Base-by-base conservation (phyloP, 2,329 filamentous ascomycete genomes). In the Scytalidium lignicola region DNA sequence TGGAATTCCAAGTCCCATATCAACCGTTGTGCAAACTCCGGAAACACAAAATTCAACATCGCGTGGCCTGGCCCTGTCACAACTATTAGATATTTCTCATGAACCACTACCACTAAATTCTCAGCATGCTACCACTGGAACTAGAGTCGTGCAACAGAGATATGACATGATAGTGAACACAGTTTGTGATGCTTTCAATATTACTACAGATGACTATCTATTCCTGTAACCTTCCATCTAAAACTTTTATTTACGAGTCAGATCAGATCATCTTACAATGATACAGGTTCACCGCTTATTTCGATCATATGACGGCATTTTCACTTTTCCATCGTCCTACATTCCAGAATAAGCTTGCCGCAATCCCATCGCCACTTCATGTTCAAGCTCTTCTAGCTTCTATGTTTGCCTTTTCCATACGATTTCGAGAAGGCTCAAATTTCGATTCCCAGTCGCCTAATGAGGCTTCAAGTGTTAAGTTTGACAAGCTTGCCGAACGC, bases 21-120 rank as follows among this genome's bases (percentile, higher is more conserved):
- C 32, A 17, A 37, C 5, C 15, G n/a, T 37, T 37, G 32, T 37
- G 49, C 21, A n/a, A 39, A 26, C 39, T 39, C 21, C 45, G 26
- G 48, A 37, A n/a, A 19, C 44, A 20, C 17, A 44, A 44, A 43
- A 46, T 67, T 67, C 44, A 55, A 60, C 37, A 64, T 63, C 47
- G 65, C 65, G 60, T 57, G 59, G 2, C 53, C 63, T 8, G 63
- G 67, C 26, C 59, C 59, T 42, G 50, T 67, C 2, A 44, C 65
- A n/a, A 44, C 22, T 22, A 37, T n/a, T 37, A 37, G 6, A 37
- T 2, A 50, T 55, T 37, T 37, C 32, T 37, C 32, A 37, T 17
- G 32, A 37, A 8, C 32, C 15, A 15, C 5, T n/a, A 13, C 32
- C 10, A n/a, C 15, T 13, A 15, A 37, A 17, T 37, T 9, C 32